Conservation (phyloP, 2,329 filamentous ascomycete genomes). For the Hymenoscyphus infarciens region DNA sequence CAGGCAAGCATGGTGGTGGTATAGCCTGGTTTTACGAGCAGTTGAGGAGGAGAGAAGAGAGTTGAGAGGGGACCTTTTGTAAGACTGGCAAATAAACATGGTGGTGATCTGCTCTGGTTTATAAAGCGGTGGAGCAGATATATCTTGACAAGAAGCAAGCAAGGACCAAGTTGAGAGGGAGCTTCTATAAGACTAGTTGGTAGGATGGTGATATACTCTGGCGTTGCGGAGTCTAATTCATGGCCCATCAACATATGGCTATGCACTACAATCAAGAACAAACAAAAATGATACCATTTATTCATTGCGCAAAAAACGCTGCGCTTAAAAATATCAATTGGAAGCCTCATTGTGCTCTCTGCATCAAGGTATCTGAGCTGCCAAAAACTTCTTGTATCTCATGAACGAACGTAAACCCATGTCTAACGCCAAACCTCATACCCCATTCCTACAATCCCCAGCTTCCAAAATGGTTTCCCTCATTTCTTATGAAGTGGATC, state of each 20-base stretch:
- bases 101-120: too few species aligned
- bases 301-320: constrained; percentile 5
- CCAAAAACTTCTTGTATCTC: constrained; percentile 28
- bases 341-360: constrained; percentile 27
- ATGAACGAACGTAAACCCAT: constrained; percentile 32
- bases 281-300: background rate
- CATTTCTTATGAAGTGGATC: constrained; percentile 55
- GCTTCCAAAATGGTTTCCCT: constrained; percentile 18
- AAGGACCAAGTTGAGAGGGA: constrained; percentile 15
- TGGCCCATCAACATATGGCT: background rate
- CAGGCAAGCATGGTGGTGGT: too few species aligned
- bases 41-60: too few species aligned
- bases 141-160: too few species aligned
- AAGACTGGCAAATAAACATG: too few species aligned
- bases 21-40: background rate
- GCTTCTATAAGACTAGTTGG: background rate
- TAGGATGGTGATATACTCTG: background rate
- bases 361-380: constrained; percentile 32
- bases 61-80: too few species aligned
- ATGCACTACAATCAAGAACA: background rate
- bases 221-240: background rate
- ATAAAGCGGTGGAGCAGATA: constrained; percentile 1
- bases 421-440: constrained; percentile 30
- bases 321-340: constrained; percentile 7
- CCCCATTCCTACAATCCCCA: constrained; percentile 20